Base-by-base conservation (phyloP, 768 basidiomycete species). In the Collybiopsis luxurians region DNA sequence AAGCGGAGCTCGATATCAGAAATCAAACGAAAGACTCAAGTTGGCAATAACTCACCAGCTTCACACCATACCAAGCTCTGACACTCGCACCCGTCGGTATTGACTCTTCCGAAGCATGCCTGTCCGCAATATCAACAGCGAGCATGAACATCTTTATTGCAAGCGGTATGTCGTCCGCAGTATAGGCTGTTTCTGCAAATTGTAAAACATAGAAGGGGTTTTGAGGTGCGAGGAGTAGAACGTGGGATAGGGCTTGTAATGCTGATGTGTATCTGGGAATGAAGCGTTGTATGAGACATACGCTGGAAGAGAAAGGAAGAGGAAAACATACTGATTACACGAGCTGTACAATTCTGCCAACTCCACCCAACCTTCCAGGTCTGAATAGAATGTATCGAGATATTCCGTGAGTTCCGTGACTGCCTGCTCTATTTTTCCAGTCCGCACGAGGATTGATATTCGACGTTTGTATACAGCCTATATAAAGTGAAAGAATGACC, bases 181-280 rank as follows among this genome's bases (percentile, higher is more conserved):
- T 90, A 66, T 90, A 94, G 0, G 91, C 92, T 9, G 89, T 93
- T 70, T 97, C 94, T 0, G 92, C 94, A 48, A 85, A 87, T 61
- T 88, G 87, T n/a, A 95, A 79, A 56, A 85, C 80, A 38, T 89
- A 86, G 64, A 92, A 90, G 0, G 91, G 89, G 64, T 94, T 95
- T 61, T 95, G 91, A 0, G 94, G 92, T 2, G 86, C 81, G 28
- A 97, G 80, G 28, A 94, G 76, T 43, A 95, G 78, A 5, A 83
- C 87, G 71, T 97, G 93, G 11, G 89, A 86, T 3, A 95, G 76
- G 0, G 92, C 79, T 67, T 91, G 83, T 1, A 94, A 75, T 0
- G 93, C 83, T 43, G 73, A 75, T 1, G 81, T 78, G 66, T 94
- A 93, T 65, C 93, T 95, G 48, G 26, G 17, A 12, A 60, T 27